phyloP scores from a whole-genome alignment of 1,284 basidiomycete species.

The Microbotryomycetes sp. region DNA sequence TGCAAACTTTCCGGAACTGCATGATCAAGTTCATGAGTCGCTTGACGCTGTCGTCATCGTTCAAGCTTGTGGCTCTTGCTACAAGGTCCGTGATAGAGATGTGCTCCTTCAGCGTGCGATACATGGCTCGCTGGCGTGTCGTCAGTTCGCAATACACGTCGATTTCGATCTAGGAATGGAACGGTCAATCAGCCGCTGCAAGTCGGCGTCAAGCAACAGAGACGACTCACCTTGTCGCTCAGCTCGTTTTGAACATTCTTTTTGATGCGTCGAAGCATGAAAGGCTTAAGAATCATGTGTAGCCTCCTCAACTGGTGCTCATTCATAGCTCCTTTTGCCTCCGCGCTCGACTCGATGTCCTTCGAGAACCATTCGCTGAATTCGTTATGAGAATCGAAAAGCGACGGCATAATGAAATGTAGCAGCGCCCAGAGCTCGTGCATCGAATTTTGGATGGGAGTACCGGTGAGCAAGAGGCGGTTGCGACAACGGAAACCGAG shows the following conservation, averaged over 20 bases:
- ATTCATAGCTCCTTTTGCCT: constrained; percentile 82
- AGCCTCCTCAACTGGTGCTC: constrained; percentile 90
- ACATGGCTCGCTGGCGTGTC: constrained; percentile 86
- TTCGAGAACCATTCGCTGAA: constrained; percentile 99
- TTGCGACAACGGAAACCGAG: constrained; percentile 95
- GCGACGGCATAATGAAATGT: constrained; percentile 99
- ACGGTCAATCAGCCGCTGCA: background rate
- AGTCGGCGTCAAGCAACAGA: constrained; percentile 8
- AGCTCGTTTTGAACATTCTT: constrained; percentile 98
- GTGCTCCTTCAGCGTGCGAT: constrained; percentile 81
- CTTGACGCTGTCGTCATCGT: constrained; percentile 74
- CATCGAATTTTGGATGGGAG: constrained; percentile 99
- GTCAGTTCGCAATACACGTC: constrained; percentile 93
- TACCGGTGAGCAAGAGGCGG: constrained; percentile 88
- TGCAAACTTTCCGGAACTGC: constrained; percentile 99
- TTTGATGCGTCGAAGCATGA: constrained; percentile 97
- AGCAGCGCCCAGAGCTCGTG: constrained; percentile 99
- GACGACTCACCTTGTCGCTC: constrained; percentile 77
- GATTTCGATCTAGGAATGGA: constrained; percentile 69
- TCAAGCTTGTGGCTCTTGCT: constrained; percentile 80
- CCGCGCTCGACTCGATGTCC: constrained; percentile 83
- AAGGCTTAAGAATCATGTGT: constrained; percentile 99
- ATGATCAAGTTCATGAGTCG: constrained; percentile 99
- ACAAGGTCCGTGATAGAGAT: constrained; percentile 93
- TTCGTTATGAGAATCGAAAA: constrained; percentile 99